Base-by-base conservation (phyloP, 2,329 filamentous ascomycete species). In the Trichoderma afroharzianum region DNA sequence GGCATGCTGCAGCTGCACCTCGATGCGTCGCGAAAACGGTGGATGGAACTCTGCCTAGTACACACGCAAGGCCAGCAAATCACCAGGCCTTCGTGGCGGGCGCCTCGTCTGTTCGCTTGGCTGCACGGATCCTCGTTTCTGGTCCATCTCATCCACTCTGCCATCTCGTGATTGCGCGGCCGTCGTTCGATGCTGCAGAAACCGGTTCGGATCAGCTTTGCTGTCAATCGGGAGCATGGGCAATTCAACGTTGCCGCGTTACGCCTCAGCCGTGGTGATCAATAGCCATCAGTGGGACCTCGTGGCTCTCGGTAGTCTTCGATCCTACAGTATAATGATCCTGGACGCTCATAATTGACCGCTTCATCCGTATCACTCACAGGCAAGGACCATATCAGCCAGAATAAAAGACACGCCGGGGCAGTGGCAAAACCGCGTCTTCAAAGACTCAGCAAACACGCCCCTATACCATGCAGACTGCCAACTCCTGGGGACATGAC, bases 381-480 rank as follows among this genome's bases (percentile, higher is more conserved):
- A 12, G 39, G 3, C n/a, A 24, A 47, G 28, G 32, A 28, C 30
- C n/a, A 15, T 33, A 21, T 14, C 8, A 5, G 55, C 8, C 55
- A 15, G n/a, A 18, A 18, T 18, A 53, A 53, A 53, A 32, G 14
- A 15, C n/a, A 68, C 15, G 6, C 53, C 30, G 7, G 7, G 33
- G 26, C 43, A 30, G 64, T 68, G 64, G 64, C 64, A 15, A 68
- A 43, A 33, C 4, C 53, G 21, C 57, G 66, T 26, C 28, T 33
- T 11, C 39, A 59, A 62, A 21, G 39, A 39, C n/a, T 50, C 36
- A 24, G 12, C 28, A 62, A 36, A 39, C 15, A 58, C 55, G 21
- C 66, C 66, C 66, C 66, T 68, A 68, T 62, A 62, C 57, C 66
- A 21, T 57, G 66, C 66, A 68, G 66, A 26, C n/a, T 68, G 39